A percentile compares a stretch with the other conserved stretches of the same genome.
Conservation (phyloP, 2,329 filamentous ascomycete genomes). For the Monilinia fructigena region DNA sequence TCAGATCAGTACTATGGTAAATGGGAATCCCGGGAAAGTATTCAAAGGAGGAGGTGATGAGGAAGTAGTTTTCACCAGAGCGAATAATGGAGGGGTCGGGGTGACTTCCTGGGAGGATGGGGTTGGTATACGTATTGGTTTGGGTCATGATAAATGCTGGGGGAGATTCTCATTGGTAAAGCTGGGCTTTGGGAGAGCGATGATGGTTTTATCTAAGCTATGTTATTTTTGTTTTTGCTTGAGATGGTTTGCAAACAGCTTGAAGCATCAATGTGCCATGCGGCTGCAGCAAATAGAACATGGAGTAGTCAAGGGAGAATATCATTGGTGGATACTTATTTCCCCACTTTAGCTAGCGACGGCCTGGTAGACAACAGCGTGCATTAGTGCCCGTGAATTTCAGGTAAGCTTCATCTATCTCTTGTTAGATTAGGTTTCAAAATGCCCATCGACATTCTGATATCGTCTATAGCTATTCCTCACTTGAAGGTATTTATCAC, state of each 20-base stretch:
- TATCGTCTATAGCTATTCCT: neutral
- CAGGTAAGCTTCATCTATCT: neutral
- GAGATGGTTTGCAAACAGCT: neutral
- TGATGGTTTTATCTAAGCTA: neutral
- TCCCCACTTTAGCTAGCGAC: neutral
- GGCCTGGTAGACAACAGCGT: neutral
- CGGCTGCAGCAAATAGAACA: neutral
- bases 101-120: constrained; percentile 46
- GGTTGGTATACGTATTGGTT: constrained; percentile 43
- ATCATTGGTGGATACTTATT: constrained; percentile 16
- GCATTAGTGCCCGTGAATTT: neutral
- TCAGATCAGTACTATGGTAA: constrained; percentile 44
- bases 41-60: constrained; percentile 20
- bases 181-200: neutral
- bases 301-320: neutral
- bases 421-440: neutral
- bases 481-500: neutral
- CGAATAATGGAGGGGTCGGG: constrained; percentile 41
- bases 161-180: neutral
- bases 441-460: neutral
- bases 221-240: neutral
- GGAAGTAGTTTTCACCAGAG: constrained; percentile 10
- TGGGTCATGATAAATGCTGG: constrained; percentile 15
- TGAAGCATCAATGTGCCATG: neutral
- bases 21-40: constrained; percentile 16